These are phyloP conservation scores for Pseudozyma pruni DNA, from an alignment of 1,284 basidiomycete genomes.

Conservation along the genomic window DNA sequence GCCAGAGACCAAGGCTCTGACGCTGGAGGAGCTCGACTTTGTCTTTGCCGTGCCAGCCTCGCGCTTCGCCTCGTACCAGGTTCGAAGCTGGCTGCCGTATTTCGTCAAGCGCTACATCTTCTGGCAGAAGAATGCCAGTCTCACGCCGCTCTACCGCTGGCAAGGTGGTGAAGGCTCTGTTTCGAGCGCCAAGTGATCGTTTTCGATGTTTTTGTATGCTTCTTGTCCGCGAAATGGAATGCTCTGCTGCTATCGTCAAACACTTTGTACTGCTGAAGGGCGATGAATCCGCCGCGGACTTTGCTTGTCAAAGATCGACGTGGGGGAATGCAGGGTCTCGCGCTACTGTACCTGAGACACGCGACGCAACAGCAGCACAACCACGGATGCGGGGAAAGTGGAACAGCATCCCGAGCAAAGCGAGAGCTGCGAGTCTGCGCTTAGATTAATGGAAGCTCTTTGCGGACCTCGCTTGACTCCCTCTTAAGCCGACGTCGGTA, in stretches of 20 bases:
- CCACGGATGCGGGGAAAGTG: too few relatives aligned
- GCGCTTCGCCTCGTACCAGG: conserved; percentile 33
- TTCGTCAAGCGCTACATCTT: conserved; percentile 1
- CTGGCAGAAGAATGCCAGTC: conserved; percentile 1
- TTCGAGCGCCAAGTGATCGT: not conserved
- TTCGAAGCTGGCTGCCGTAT: not conserved
- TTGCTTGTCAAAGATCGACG: too few relatives aligned
- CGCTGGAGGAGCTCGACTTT: conserved; percentile 77
- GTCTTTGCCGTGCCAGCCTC: conserved; percentile 78
- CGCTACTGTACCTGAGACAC: not conserved
- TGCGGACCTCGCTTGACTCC: too few relatives aligned
- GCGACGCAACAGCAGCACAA: too few relatives aligned
- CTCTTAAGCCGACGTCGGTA: too few relatives aligned
- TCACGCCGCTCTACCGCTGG: conserved; percentile 5
- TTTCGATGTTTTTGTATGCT: not conserved
- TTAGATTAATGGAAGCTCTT: too few relatives aligned
- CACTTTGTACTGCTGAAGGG: not conserved
- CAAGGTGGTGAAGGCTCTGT: not conserved
- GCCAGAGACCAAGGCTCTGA: conserved; percentile 81
- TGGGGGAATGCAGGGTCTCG: too few relatives aligned
- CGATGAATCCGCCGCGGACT: too few relatives aligned
- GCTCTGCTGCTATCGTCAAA: too few relatives aligned
- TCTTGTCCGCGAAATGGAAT: not conserved
- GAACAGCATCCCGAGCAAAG: too few relatives aligned
- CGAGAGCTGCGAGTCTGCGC: too few relatives aligned